Conservation (phyloP, 805 yeast species). For the Candida wancherniae region DNA sequence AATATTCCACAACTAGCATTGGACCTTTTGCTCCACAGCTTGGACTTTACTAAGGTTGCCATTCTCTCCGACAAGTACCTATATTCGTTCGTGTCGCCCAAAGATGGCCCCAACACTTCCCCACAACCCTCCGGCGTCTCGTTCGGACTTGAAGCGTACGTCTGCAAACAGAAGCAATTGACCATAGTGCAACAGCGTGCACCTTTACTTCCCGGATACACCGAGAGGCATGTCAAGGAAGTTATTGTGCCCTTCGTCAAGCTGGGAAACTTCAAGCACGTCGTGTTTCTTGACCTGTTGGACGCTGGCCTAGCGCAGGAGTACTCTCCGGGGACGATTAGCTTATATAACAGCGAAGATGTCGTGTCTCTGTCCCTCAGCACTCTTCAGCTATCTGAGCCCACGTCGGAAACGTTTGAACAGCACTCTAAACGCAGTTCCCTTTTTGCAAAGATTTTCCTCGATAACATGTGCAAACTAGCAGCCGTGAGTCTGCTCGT, state of each 20-base stretch:
- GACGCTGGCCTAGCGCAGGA: slow-evolving; percentile 52
- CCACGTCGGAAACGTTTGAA: slow-evolving; percentile 5
- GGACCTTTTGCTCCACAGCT: slow-evolving; percentile 69
- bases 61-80: slow-evolving; percentile 55
- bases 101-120: slow-evolving; percentile 39
- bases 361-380: slow-evolving; percentile 28
- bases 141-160: slow-evolving; percentile 64
- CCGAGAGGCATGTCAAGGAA: slow-evolving; percentile 46
- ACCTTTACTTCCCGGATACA: slow-evolving; percentile 70
- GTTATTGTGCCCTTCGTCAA: slow-evolving; percentile 47
- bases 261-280: slow-evolving; percentile 34
- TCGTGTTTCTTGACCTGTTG: slow-evolving; percentile 65
- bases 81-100: slow-evolving; percentile 82
- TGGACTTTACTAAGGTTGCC: slow-evolving; percentile 47
- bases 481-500: slow-evolving; percentile 39
- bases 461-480: slow-evolving; percentile 6
- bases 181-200: slow-evolving; percentile 77
- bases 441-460: slow-evolving; percentile 12
- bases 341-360: slow-evolving; percentile 27
- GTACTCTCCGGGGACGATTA: slow-evolving; percentile 20
- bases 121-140: slow-evolving; percentile 38
- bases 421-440: slow-evolving; percentile 11
- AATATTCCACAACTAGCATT: slow-evolving; percentile 81
- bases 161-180: slow-evolving; percentile 34
- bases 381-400: slow-evolving; percentile 20